These are phyloP conservation scores for Ambrosia hybrid DNA, from an alignment of 140 eudicot genomes.

Conservation along the genomic window DNA sequence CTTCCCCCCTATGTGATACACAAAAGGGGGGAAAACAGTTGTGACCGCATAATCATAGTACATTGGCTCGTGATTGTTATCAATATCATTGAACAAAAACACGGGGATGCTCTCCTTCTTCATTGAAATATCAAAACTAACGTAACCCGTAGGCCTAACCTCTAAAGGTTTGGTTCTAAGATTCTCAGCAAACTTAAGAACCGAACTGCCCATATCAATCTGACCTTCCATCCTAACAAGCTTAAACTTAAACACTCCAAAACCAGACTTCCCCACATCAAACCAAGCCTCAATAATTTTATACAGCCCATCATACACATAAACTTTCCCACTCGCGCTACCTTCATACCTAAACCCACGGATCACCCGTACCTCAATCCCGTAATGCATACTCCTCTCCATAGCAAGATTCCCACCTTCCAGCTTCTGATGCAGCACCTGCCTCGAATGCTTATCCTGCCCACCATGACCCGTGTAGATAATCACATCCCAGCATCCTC, in stretches of 20 bases:
- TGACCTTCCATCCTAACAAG: slow-evolving; percentile 76
- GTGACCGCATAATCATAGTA: slow-evolving; percentile 54
- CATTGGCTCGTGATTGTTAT: slow-evolving; percentile 64
- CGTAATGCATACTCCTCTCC: slow-evolving; percentile 90
- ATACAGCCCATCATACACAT: slow-evolving; percentile 84
- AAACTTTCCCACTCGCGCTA: slow-evolving; percentile 71
- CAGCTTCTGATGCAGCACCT: slow-evolving; percentile 66
- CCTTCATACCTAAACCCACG: slow-evolving; percentile 75
- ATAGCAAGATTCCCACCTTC: slow-evolving; percentile 80
- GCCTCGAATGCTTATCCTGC: slow-evolving; percentile 58
- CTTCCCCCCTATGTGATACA: slow-evolving; percentile 37
- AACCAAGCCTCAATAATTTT: slow-evolving; percentile 69
- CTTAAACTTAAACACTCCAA: slow-evolving; percentile 77
- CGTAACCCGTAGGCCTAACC: slow-evolving; percentile 57
- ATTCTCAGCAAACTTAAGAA: slow-evolving; percentile 52
- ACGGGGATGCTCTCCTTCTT: slow-evolving; percentile 69
- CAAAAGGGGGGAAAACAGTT: slow-evolving; percentile 69
- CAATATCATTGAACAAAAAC: slow-evolving; percentile 67
- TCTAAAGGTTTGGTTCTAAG: slow-evolving; percentile 57
- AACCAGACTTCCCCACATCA: slow-evolving; percentile 90
- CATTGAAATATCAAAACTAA: slow-evolving; percentile 59
- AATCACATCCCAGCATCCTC: slow-evolving; percentile 77
- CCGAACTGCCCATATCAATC: slow-evolving; percentile 69
- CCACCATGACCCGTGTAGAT: slow-evolving; percentile 86
- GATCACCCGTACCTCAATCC: slow-evolving; percentile 81